These are phyloP conservation scores for Peribolospora kevripleyi DNA, from an alignment of 768 basidiomycete genomes.

Conservation along the genomic window DNA sequence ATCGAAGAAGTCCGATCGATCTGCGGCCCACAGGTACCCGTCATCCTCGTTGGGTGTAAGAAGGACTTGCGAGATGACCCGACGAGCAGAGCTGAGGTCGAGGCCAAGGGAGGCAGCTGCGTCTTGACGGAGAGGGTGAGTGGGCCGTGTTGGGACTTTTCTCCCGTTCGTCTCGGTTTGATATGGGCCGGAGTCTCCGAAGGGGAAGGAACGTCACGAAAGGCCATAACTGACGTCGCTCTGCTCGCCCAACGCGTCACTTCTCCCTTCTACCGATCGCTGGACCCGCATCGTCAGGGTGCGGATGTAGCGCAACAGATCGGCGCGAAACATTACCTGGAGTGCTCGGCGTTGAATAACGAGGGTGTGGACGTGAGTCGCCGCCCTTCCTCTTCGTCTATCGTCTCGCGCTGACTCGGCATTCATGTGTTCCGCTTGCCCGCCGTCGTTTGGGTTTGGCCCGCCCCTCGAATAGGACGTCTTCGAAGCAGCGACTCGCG, in stretches of 20 bases:
- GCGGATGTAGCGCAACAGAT: slow-evolving; percentile 59
- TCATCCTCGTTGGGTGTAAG: slow-evolving; percentile 90
- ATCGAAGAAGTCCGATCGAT: slow-evolving; percentile 95
- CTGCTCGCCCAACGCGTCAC: slow-evolving; percentile 7
- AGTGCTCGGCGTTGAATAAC: slow-evolving; percentile 30
- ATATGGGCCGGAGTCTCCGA: slow-evolving; percentile 17
- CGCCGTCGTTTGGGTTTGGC: too few relatives aligned
- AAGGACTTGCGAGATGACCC: slow-evolving; percentile 47
- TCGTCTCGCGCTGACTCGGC: too few relatives aligned
- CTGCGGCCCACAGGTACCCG: slow-evolving; percentile 75
- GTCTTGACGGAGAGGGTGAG: slow-evolving; percentile 21
- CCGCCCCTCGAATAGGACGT: slow-evolving; percentile 29
- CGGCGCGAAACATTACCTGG: slow-evolving; percentile 81
- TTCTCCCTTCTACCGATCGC: slow-evolving; percentile 8
- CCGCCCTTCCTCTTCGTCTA: too few relatives aligned
- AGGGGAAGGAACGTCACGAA: too few relatives aligned
- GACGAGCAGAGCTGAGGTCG: slow-evolving; percentile 11
- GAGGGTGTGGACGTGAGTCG: slow-evolving; percentile 39
- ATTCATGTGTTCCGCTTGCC: too few relatives aligned
- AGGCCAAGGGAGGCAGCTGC: slow-evolving; percentile 12
- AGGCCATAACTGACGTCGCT: not conserved
- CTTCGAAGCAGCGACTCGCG: slow-evolving; percentile 88
- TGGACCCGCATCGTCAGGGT: slow-evolving; percentile 34
- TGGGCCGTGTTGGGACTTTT: not conserved
- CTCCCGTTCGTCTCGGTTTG: slow-evolving; percentile 21